Evolutionary conservation across 78 protist genomes (phyloP), one percentile per base, ranked within the genome.

Genomic region (Dictyostelium firmibasis): DNA sequence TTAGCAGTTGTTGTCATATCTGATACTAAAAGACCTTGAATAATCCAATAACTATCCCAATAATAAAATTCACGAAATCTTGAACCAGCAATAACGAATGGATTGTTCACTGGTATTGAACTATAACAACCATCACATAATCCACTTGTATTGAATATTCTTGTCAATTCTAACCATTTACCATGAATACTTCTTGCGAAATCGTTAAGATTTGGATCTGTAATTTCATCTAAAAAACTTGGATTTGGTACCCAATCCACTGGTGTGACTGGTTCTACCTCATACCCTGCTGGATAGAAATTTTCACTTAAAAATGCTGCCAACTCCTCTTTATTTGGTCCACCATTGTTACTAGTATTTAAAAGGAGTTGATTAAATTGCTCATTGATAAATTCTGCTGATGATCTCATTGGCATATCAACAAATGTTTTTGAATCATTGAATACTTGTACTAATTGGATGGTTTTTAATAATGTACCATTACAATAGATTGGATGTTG

Each of bases 71-170:
- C 98, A 20, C 97, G 20, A 33, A 96, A 96, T 41, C 98, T 83
- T 25, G 92, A 84, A 1, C 98, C 98, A 0, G 98, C 97, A 81
- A 95, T 96, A 8, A 96, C 83, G n/a, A 96, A 96, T 83, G 96
- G 96, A 50, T 96, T n/a, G 13, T 76, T 50, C 10, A 92, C 74
- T 14, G 43, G 57, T 3, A 96, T 33, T 41, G 92, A 81, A 23
- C 60, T 23, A 27, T 50, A 91, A 41, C 83, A 43, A 9, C 31
- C 91, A 18, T 79, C 81, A 67, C 93, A 88, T 33, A 88, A 31
- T 0, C 84, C 93, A 36, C 74, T 91, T 16, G 47, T n/a, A n/a
- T 79, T 91, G 23, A 82, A 67, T 5, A 20, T 9, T 62, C 89
- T 74, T 0, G 91, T 69, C 5, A 94, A 87, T 1, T 67, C 57